Conservation (phyloP, 2,329 filamentous ascomycete genomes). For the Aspergillus sp. region DNA sequence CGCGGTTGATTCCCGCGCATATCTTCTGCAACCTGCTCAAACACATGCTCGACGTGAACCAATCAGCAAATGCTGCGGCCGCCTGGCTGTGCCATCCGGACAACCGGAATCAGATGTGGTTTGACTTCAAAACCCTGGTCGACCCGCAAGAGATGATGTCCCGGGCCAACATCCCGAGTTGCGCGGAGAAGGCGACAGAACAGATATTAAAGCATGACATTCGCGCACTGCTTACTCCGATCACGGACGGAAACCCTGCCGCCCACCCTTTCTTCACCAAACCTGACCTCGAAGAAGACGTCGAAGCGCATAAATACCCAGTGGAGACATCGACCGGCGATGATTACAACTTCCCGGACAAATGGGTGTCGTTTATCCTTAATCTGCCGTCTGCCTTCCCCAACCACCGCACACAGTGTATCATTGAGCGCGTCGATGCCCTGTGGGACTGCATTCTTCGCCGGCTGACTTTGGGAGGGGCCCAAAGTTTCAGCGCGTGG, state of each 20-base stretch:
- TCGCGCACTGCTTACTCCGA: slow-evolving; percentile 42
- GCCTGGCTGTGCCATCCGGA: slow-evolving; percentile 87
- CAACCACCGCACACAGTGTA: slow-evolving; percentile 43
- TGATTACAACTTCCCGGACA: slow-evolving; percentile 49
- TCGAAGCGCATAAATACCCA: slow-evolving; percentile 32
- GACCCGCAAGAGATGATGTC: slow-evolving; percentile 40
- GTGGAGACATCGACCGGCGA: slow-evolving; percentile 37
- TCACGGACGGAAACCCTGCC: slow-evolving; percentile 32
- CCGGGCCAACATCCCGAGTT: slow-evolving; percentile 42
- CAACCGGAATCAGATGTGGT: slow-evolving; percentile 92
- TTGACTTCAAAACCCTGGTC: slow-evolving; percentile 63
- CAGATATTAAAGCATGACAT: slow-evolving; percentile 46
- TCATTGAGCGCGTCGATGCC: slow-evolving; percentile 44
- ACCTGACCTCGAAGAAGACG: slow-evolving; percentile 32
- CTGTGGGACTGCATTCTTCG: slow-evolving; percentile 46
- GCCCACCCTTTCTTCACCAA: slow-evolving; percentile 33
- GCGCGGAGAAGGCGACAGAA: slow-evolving; percentile 33
- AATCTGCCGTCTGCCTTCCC: slow-evolving; percentile 40
- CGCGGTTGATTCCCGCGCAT: slow-evolving; percentile 83
- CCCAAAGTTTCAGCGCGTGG: slow-evolving; percentile 49
- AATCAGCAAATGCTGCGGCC: slow-evolving; percentile 88
- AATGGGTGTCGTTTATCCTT: slow-evolving; percentile 47
- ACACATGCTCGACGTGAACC: slow-evolving; percentile 85
- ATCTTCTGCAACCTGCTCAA: slow-evolving; percentile 85
- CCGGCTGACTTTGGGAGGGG: slow-evolving; percentile 44